phyloP scores from a whole-genome alignment of 331 rosid species.

The Quercus lobata region DNA sequence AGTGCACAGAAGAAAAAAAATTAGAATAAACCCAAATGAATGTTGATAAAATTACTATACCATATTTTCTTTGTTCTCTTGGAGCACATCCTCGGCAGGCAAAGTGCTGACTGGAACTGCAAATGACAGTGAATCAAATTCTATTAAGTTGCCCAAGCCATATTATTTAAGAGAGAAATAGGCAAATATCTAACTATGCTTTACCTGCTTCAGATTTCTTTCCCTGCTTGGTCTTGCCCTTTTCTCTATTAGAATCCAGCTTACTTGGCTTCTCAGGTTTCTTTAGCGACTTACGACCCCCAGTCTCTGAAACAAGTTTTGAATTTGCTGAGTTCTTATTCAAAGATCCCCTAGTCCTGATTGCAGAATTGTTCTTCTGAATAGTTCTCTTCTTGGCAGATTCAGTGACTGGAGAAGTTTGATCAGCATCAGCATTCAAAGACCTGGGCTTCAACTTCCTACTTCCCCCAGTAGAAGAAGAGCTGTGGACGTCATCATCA shows the following conservation, averaged over 20 bases:
- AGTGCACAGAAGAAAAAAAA: too few species aligned
- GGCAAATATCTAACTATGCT: not conserved
- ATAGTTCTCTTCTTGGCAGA: slow-evolving; percentile 35
- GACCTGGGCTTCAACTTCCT: slow-evolving; percentile 52
- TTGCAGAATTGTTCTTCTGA: slow-evolving; percentile 27
- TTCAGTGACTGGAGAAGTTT: slow-evolving; percentile 28
- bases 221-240: slow-evolving; percentile 37
- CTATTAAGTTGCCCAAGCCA: slow-evolving; percentile 1
- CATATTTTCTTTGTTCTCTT: slow-evolving; percentile 82
- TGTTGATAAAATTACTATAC: slow-evolving; percentile 21
- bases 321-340: slow-evolving; percentile 38
- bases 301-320: slow-evolving; percentile 38
- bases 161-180: not conserved
- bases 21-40: not conserved
- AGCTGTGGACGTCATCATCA: slow-evolving; percentile 66
- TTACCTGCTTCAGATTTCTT: slow-evolving; percentile 51
- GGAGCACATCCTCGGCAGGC: slow-evolving; percentile 31
- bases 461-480: slow-evolving; percentile 36
- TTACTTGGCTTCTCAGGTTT: slow-evolving; percentile 50
- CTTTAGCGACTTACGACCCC: slow-evolving; percentile 28
- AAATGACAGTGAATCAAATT: not conserved
- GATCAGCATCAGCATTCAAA: slow-evolving; percentile 35
- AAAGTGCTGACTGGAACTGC: slow-evolving; percentile 36
- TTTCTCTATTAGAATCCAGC: slow-evolving; percentile 42
- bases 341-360: slow-evolving; percentile 36